A percentile compares a stretch with the other conserved stretches of the same genome.
These are phyloP conservation scores for Tetrahymena malaccensis DNA, from an alignment of 73 alveolate genomes.

Conservation along the genomic window DNA sequence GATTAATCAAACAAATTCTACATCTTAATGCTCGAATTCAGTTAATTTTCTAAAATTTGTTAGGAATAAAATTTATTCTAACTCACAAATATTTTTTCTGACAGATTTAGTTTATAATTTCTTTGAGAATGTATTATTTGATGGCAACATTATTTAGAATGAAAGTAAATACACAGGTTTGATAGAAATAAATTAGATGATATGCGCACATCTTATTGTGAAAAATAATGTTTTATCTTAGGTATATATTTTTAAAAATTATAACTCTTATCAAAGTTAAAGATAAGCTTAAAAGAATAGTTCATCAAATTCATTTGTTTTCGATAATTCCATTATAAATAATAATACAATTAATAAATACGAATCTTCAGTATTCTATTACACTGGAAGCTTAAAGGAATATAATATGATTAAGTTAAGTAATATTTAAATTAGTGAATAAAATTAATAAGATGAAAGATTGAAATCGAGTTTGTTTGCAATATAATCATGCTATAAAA, in stretches of 20 bases:
- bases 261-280: background rate
- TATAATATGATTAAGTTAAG: background rate
- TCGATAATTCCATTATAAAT: background rate
- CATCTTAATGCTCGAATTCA: background rate
- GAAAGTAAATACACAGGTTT: background rate
- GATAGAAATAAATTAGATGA: background rate
- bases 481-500: background rate
- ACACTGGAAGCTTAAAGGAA: background rate
- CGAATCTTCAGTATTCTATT: background rate
- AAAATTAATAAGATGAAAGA: background rate
- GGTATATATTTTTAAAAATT: background rate
- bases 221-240: background rate
- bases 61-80: background rate
- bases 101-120: background rate
- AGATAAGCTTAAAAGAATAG: background rate
- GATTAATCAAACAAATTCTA: background rate
- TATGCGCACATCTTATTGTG: background rate
- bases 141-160: background rate
- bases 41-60: background rate
- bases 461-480: background rate
- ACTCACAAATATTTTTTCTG: background rate
- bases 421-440: background rate
- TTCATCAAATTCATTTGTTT: background rate
- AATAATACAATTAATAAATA: background rate
- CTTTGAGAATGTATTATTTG: background rate